Percentiles rank a stretch among this genome's conserved stretches.
These are phyloP conservation scores for Kwoniella mangroviensis DNA, from an alignment of 768 basidiomycete genomes.

Conservation along the genomic window DNA sequence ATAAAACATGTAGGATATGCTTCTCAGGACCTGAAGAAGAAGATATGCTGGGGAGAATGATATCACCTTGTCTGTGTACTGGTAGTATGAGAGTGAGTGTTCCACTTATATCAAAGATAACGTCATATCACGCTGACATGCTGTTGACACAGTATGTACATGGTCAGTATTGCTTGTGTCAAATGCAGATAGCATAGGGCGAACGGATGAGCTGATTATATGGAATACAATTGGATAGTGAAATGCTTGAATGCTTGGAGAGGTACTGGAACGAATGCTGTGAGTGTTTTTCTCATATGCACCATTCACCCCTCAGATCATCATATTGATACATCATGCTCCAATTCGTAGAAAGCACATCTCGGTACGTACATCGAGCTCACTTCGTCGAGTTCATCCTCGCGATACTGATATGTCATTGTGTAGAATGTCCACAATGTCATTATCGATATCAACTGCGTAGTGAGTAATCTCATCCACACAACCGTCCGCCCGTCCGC, in stretches of 20 bases:
- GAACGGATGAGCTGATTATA: background rate
- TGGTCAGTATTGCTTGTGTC: conserved; percentile 31
- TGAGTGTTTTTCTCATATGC: conserved; percentile 27
- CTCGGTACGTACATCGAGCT: conserved; percentile 27
- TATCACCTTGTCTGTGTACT: conserved; percentile 78
- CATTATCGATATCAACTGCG: conserved; percentile 49
- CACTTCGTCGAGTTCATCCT: too few species aligned
- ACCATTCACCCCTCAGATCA: too few species aligned
- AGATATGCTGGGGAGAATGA: conserved; percentile 70
- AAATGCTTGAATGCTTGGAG: conserved; percentile 53
- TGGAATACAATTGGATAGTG: conserved; percentile 26
- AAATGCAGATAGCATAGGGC: too few species aligned
- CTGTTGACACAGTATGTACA: conserved; percentile 47
- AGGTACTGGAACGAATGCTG: conserved; percentile 47
- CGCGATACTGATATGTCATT: background rate
- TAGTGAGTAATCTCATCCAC: conserved; percentile 28
- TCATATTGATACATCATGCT: background rate
- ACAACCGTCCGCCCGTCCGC: too few species aligned
- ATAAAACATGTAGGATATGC: conserved; percentile 73
- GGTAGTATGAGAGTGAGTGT: conserved; percentile 71
- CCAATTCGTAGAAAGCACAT: conserved; percentile 42
- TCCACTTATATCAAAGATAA: background rate
- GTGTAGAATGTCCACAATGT: conserved; percentile 52
- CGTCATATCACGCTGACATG: background rate
- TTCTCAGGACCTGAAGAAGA: conserved; percentile 68